Conservation (phyloP, 306 rosid genomes). For the Lathyrus oleraceus region DNA sequence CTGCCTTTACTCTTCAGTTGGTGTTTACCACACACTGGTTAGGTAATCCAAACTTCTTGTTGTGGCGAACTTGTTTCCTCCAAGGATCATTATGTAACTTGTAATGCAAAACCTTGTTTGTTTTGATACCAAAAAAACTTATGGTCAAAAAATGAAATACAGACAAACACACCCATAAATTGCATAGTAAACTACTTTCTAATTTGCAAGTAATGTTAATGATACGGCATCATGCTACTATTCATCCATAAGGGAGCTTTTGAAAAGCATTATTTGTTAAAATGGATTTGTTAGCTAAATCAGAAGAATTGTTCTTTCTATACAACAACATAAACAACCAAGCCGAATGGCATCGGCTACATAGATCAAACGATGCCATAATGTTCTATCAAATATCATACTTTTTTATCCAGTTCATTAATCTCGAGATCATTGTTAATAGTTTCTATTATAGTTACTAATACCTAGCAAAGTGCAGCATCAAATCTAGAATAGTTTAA, state of each 20-base stretch:
- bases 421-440: too few species aligned
- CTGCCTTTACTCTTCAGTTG: slow-evolving; percentile 32
- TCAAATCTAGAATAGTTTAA: not conserved
- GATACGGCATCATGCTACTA: not conserved
- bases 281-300: not conserved
- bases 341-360: too few species aligned
- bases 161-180: not conserved
- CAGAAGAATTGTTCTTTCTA: not conserved
- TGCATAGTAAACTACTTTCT: slow-evolving; percentile 8
- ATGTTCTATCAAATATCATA: too few species aligned
- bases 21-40: slow-evolving; percentile 54
- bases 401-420: too few species aligned
- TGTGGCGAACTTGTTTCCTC: slow-evolving; percentile 54
- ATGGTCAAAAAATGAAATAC: slow-evolving; percentile 23
- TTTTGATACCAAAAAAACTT: slow-evolving; percentile 30
- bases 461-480: too few species aligned
- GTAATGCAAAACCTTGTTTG: slow-evolving; percentile 73
- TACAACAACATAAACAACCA: too few species aligned
- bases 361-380: too few species aligned
- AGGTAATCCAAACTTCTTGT: slow-evolving; percentile 69
- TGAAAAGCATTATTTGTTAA: slow-evolving; percentile 1
- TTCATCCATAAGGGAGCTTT: slow-evolving; percentile 1
- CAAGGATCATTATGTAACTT: slow-evolving; percentile 86
- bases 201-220: slow-evolving; percentile 4
- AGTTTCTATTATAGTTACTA: too few species aligned